phyloP scores from a whole-genome alignment of 75 land plant species.

The Pseudotsuga menziesii region DNA sequence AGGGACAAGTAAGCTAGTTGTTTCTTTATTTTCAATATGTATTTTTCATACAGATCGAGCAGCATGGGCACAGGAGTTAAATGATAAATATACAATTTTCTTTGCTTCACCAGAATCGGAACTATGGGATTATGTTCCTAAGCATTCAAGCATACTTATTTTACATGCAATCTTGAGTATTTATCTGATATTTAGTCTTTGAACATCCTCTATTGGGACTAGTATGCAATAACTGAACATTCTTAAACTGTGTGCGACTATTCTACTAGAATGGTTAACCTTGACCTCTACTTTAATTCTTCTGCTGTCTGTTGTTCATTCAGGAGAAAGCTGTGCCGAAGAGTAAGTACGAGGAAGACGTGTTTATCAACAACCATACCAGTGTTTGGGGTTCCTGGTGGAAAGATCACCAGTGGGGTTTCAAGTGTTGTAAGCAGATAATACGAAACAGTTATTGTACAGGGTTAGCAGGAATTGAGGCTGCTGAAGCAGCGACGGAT shows the following conservation, averaged over 20 bases:
- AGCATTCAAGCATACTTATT: no score
- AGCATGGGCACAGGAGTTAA: no score
- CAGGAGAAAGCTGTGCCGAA: slow-evolving; percentile 76
- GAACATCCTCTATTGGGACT: no score
- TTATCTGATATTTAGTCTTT: no score
- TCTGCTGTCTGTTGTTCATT: background rate
- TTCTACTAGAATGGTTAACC: background rate
- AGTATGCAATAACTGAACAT: no score
- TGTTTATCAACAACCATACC: slow-evolving; percentile 84
- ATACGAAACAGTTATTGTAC: slow-evolving; percentile 90
- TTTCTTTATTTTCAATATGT: no score
- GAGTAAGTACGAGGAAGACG: slow-evolving; percentile 95
- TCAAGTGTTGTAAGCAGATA: slow-evolving; percentile 78
- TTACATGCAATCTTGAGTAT: no score
- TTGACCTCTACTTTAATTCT: background rate
- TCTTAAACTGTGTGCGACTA: no score
- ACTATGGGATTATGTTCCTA: no score
- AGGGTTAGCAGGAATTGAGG: slow-evolving; percentile 91
- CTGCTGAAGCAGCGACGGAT: slow-evolving; percentile 82
- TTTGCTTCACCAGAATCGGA: no score
- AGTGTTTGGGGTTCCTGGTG: slow-evolving; percentile 98
- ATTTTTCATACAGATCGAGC: no score
- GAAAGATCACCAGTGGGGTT: slow-evolving; percentile 96
- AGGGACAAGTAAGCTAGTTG: slow-evolving; percentile 51
- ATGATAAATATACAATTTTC: no score